These are phyloP conservation scores for Tulasnella sp. DNA, from an alignment of 768 basidiomycete species.

Conservation along the genomic window DNA sequence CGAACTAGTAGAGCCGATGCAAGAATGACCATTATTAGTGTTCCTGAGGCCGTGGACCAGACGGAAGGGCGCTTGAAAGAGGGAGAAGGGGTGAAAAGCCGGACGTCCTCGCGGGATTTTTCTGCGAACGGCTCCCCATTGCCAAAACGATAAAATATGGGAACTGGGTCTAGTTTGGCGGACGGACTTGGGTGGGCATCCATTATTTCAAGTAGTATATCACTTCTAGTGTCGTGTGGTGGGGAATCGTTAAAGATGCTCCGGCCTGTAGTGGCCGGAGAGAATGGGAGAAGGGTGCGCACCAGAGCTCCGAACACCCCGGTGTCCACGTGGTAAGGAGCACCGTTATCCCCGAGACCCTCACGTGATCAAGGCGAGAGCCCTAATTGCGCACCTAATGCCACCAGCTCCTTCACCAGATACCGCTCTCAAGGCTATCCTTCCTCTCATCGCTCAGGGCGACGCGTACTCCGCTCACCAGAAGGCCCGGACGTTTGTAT, in stretches of 20 bases:
- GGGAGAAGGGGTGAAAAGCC: neutral
- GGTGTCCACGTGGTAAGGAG: neutral
- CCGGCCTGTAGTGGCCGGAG: neutral
- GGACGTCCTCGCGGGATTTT: neutral
- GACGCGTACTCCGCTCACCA: slow-evolving; percentile 85
- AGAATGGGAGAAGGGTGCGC: neutral
- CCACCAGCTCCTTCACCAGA: slow-evolving; percentile 23
- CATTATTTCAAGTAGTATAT: neutral
- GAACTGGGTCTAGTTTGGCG: neutral
- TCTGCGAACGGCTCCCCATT: neutral
- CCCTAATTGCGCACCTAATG: slow-evolving; percentile 21
- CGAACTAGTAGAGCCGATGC: neutral
- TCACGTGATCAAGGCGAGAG: neutral
- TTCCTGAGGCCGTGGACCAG: neutral
- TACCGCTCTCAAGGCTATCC: slow-evolving; percentile 22
- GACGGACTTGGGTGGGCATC: neutral
- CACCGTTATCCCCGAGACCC: neutral
- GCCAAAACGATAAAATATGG: neutral
- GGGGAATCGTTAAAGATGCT: neutral
- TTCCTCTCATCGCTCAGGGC: slow-evolving; percentile 17
- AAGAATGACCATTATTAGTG: neutral
- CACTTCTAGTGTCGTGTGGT: neutral
- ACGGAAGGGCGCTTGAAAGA: neutral
- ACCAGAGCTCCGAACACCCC: no score
- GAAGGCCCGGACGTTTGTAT: slow-evolving; percentile 93